phyloP scores from a whole-genome alignment of 2,329 filamentous ascomycete species.

The Arthrobotrys pseudoclavata region DNA sequence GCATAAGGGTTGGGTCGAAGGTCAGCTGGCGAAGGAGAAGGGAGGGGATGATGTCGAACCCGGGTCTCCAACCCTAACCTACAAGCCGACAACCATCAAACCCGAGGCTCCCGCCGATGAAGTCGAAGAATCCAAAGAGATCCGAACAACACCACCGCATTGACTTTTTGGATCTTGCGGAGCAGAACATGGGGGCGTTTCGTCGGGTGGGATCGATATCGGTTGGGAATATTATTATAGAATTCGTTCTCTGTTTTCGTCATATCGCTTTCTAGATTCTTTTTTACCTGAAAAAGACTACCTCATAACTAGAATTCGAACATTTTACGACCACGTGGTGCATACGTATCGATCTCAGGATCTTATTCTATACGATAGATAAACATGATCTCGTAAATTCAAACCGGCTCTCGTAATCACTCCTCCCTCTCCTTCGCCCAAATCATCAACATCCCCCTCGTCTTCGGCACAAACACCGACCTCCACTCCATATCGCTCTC shows the following conservation, averaged over 20 bases:
- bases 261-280: not conserved
- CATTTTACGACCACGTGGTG: not conserved
- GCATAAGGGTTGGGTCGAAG: conserved; percentile 44
- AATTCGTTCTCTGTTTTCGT: not conserved
- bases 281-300: not conserved
- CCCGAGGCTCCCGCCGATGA: not conserved
- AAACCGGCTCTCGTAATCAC: not conserved
- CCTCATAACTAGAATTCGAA: not conserved
- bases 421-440: conserved; percentile 47
- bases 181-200: conserved; percentile 13
- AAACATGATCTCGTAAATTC: too few relatives aligned
- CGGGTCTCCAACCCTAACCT: conserved; percentile 27
- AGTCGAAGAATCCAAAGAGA: conserved; percentile 13
- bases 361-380: too few relatives aligned
- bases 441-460: conserved; percentile 32
- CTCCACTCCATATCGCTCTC: conserved; percentile 51
- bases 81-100: conserved; percentile 20
- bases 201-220: not conserved
- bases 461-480: conserved; percentile 44
- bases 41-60: conserved; percentile 22
- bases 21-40: conserved; percentile 39
- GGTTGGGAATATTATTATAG: conserved; percentile 1
- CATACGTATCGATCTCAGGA: not conserved
- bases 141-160: not conserved
- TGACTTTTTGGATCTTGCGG: not conserved